Conservation (phyloP, 2,329 filamentous ascomycete species). For the Nectriaceae sp. region DNA sequence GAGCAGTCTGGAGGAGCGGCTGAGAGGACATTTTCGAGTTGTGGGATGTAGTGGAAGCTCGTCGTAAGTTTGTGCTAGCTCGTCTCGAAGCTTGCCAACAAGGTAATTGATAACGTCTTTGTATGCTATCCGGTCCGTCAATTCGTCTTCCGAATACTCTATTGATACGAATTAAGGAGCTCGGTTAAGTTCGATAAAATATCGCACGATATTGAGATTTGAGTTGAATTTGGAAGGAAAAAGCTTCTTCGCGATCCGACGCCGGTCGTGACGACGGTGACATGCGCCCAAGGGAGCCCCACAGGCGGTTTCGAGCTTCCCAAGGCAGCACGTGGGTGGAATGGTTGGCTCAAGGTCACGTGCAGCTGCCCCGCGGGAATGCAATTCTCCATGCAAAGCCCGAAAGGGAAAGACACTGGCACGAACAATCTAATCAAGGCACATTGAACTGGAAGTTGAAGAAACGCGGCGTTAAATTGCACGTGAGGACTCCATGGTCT, state of each 20-base stretch:
- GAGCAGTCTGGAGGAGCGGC: conserved; percentile 91
- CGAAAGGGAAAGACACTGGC: conserved; percentile 31
- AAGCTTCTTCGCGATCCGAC: not conserved
- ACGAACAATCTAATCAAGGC: conserved; percentile 21
- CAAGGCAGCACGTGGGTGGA: conserved; percentile 32
- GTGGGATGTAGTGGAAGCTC: not conserved
- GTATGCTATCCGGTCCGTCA: too few relatives aligned
- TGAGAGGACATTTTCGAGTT: conserved; percentile 79
- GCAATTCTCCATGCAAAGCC: conserved; percentile 14
- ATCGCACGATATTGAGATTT: not conserved
- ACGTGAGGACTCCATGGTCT: conserved; percentile 12
- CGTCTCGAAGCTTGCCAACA: not conserved
- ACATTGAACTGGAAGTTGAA: conserved; percentile 10
- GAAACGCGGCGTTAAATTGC: conserved; percentile 10
- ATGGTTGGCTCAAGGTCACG: conserved; percentile 34
- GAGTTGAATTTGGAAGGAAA: not conserved
- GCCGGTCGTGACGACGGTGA: conserved; percentile 21
- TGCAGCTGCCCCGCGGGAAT: conserved; percentile 24
- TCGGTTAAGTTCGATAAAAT: too few relatives aligned
- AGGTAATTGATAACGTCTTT: not conserved
- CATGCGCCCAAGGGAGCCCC: conserved; percentile 15
- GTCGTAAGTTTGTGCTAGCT: not conserved
- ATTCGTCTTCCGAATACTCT: too few relatives aligned
- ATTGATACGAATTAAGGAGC: too few relatives aligned
- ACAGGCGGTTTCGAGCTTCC: not conserved